Evolutionary conservation across 345 rosid species (phyloP).

Genomic region (Linum tenue): DNA sequence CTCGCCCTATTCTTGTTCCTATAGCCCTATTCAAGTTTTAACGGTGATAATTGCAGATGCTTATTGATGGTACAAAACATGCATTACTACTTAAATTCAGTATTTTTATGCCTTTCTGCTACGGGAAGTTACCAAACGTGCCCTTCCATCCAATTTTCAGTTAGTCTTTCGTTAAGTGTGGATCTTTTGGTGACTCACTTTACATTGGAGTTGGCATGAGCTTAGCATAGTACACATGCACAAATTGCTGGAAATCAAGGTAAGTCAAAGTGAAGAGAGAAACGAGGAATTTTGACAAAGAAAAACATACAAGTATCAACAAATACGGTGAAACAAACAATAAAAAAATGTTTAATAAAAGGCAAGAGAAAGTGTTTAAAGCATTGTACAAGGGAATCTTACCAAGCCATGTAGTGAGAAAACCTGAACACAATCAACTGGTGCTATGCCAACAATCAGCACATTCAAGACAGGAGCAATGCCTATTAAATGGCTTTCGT

Average conservation of each 20-base stretch:
- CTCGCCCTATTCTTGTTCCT: neutral
- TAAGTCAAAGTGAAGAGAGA: neutral
- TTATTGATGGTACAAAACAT: too few relatives aligned
- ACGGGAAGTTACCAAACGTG: too few relatives aligned
- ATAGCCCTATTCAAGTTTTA: neutral
- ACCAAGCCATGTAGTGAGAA: slow-evolving; percentile 2
- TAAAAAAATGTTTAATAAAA: neutral
- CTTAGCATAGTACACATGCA: neutral
- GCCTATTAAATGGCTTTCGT: neutral
- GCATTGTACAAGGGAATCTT: neutral
- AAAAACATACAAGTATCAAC: too few relatives aligned
- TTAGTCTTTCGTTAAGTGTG: too few relatives aligned
- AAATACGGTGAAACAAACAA: too few relatives aligned
- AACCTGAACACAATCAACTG: neutral
- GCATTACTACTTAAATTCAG: too few relatives aligned
- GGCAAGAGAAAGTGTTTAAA: neutral
- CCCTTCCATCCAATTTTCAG: too few relatives aligned
- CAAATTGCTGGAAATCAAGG: neutral
- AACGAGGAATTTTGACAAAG: neutral
- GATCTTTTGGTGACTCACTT: too few relatives aligned
- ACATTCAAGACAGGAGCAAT: neutral
- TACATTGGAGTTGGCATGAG: neutral
- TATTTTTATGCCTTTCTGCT: too few relatives aligned
- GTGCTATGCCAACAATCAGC: neutral
- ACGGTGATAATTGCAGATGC: neutral